A percentile compares a stretch with the other conserved stretches of the same genome.
Evolutionary conservation across 352 stramenopile genomes (phyloP).

Genomic region (Phytophthora capsici): DNA sequence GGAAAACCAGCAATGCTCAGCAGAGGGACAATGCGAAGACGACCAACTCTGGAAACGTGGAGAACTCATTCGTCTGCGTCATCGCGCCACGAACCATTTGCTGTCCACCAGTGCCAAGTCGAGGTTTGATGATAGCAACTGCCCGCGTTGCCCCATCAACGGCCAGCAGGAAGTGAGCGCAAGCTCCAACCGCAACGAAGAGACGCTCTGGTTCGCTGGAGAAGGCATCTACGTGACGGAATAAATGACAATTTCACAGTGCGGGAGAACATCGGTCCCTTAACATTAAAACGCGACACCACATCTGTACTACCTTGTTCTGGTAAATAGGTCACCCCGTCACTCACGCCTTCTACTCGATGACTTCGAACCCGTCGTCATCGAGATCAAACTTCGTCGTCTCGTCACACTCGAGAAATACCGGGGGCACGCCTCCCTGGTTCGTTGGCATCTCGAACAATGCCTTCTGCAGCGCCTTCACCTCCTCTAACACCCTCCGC

Average conservation of each 20-base stretch:
- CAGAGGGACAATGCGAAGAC: constrained; percentile 69
- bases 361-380: constrained; percentile 83
- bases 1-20: constrained; percentile 77
- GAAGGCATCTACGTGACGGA: constrained; percentile 85
- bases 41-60: constrained; percentile 79
- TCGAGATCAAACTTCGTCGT: constrained; percentile 80
- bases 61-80: constrained; percentile 74
- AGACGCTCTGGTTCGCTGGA: constrained; percentile 78
- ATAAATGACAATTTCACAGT: constrained; percentile 28
- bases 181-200: constrained; percentile 47
- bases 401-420: constrained; percentile 76
- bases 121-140: constrained; percentile 85
- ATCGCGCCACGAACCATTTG: constrained; percentile 54
- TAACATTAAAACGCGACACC: constrained; percentile 39
- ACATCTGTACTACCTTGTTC: constrained; percentile 7
- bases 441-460: constrained; percentile 79
- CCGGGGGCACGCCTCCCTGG: constrained; percentile 71
- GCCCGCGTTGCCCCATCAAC: constrained; percentile 83
- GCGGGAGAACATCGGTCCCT: constrained; percentile 20
- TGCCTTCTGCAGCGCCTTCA: constrained; percentile 51
- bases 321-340: not conserved
- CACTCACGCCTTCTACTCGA: constrained; percentile 35
- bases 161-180: constrained; percentile 87
- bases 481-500: constrained; percentile 52
- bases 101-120: constrained; percentile 54